These are phyloP conservation scores for Eucommia ulmoides DNA, from an alignment of 257 asterid species.

Conservation along the genomic window DNA sequence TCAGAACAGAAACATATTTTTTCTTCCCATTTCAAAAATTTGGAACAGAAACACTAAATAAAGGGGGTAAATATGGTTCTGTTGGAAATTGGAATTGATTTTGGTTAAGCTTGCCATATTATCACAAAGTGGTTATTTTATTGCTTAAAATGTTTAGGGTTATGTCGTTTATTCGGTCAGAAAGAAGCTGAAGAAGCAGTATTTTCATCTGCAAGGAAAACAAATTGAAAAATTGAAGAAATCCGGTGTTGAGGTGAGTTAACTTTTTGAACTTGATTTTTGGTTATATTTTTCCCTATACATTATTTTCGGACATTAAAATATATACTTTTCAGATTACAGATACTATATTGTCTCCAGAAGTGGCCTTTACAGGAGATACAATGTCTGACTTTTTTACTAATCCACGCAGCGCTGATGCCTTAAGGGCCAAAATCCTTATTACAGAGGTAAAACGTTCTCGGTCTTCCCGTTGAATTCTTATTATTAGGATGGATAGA, in stretches of 20 bases:
- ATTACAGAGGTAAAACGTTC: constrained; percentile 63
- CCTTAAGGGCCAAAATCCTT: constrained; percentile 87
- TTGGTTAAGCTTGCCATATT: background rate
- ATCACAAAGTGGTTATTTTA: no score
- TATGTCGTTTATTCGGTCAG: constrained; percentile 85
- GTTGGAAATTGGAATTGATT: background rate
- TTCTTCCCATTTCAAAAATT: no score
- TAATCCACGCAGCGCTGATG: constrained; percentile 86
- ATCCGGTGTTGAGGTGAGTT: constrained; percentile 79
- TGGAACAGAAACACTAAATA: no score
- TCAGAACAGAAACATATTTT: no score
- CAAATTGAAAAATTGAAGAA: constrained; percentile 91
- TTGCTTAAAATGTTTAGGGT: constrained; percentile 70
- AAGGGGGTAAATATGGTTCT: no score
- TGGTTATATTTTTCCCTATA: constrained; percentile 3
- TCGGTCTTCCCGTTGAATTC: background rate
- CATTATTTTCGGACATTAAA: constrained; percentile 5
- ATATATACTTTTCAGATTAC: constrained; percentile 57
- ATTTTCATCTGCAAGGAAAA: constrained; percentile 69
- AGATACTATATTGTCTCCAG: constrained; percentile 80
- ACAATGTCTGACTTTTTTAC: constrained; percentile 69
- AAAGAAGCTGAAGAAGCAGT: constrained; percentile 86
- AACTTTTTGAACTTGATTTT: background rate
- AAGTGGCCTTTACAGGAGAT: constrained; percentile 97
- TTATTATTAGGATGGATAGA: background rate